Evolutionary conservation across 2,329 filamentous ascomycete species (phyloP), one percentile per base, ranked within the genome.

Genomic region (Pseudocercospora pini-densiflorae): DNA sequence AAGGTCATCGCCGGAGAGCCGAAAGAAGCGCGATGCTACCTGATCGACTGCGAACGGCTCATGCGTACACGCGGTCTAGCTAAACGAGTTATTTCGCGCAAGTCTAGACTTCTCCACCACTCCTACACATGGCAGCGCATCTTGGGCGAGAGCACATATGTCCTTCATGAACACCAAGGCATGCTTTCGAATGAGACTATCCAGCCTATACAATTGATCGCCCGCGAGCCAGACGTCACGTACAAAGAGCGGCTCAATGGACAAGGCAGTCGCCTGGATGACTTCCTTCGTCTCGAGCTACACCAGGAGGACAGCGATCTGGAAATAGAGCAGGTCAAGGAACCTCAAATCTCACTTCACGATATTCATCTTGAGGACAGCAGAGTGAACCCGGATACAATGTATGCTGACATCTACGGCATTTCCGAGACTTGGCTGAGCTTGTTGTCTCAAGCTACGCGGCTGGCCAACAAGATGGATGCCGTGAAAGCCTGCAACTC

Each of bases 371-470:
- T 80, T 0, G 74, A 79, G 53, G 77, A 79, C 58, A 77, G 75
- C 1, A 70, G 77, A 7, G 74, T 71, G 7, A 77, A 75, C 40
- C 71, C 73, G 10, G 73, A 76, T 3, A 80, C 77, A 0, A 74
- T 81, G 27, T 81, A 80, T 65, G 76, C 75, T 49, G 74, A 81
- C 29, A 77, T 82, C 7, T 82, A 82, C 59, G 80, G 80, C 2
- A 79, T 82, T 12, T 76, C 80, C 0, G 81, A 82, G 59, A 81
- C 79, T 14, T 82, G 80, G 79, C 74, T 82, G 1, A 81, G 79
- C 36, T 73, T 82, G 2, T 73, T 83, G 14, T 82, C 81, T 0
- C 80, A 82, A 63, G 81, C 80, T 0, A 82, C 80, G 1, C 73
- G 80, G 29, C 71, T 83, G 12, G 81, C 80, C 14, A 82, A 65